Base-by-base conservation (phyloP, 2,329 filamentous ascomycete species). In the Scedosporium apiospermum region DNA sequence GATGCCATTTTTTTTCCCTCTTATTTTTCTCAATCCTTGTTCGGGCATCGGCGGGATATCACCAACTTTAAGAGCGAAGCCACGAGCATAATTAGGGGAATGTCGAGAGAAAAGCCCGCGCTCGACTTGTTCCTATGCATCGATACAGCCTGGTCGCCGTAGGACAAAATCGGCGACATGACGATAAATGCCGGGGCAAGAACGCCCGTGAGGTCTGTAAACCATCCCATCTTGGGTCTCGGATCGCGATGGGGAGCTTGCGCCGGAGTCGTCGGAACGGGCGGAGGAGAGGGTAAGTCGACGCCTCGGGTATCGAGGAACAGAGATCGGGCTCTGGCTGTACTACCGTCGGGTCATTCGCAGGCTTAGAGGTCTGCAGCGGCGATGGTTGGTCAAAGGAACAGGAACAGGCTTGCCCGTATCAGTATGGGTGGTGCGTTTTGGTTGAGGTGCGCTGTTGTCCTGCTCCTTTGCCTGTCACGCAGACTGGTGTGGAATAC, bases 21-120 rank as follows among this genome's bases (percentile, higher is more conserved):
- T 41, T 12, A 6, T 12, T 23, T 41, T 4, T 38, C 34, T 38
- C 34, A 38, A 38, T 12, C 10, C 30, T 14, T 12, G 10, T 14
- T 38, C 10, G 10, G 10, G 34, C 34, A 38, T 38, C 10, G 34
- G 4, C 34, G 10, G 34, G 10, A 38, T 38, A 38, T 38, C 30
- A 64, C 76, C 57, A 70, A 88, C 84, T 85, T 85, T 62, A 88
- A 75, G 62, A 89, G 75, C 3, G 86, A 89, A 30, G 87, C 85
- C 62, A 88, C 80, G 60, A 89, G 82, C 87, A 89, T 89, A 65
- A 89, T 89, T 63, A 89, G 76, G 38, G 87, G 87, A 55, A 88
- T 89, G 68, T 89, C 87, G 65, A 89, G 78, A 18, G 86, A 89
- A 75, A 89, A 89, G 63, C 86, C 86, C 14, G 83, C 84, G 67